phyloP scores from a whole-genome alignment of 257 asterid genomes.

The Parsonsia alboflavescens region DNA sequence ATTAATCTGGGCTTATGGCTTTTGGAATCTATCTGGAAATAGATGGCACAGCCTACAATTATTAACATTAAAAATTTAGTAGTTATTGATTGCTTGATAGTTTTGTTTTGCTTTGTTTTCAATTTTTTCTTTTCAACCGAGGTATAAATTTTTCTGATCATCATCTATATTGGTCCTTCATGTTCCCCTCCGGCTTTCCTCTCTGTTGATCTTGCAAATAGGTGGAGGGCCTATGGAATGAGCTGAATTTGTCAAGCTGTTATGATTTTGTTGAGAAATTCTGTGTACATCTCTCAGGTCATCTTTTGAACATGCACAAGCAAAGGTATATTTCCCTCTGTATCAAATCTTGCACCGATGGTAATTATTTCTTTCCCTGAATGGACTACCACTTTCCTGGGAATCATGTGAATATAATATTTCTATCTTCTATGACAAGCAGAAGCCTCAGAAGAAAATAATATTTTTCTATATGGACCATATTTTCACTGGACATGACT shows the following conservation, averaged over 20 bases:
- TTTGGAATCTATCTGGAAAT: background rate
- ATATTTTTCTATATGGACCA: too few relatives aligned
- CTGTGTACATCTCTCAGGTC: conserved; percentile 36
- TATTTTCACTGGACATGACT: too few relatives aligned
- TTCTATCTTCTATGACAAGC: background rate
- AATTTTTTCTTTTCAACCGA: too few relatives aligned
- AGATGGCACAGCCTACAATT: background rate
- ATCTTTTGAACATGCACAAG: conserved; percentile 54
- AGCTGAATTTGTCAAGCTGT: conserved; percentile 51
- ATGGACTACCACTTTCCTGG: background rate
- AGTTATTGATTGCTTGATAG: too few relatives aligned
- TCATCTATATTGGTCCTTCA: background rate
- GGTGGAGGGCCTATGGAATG: conserved; percentile 75
- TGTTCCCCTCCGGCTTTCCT: background rate
- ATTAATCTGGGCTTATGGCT: background rate
- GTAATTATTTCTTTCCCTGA: background rate
- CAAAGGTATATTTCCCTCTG: conserved; percentile 34
- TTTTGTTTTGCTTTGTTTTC: too few relatives aligned
- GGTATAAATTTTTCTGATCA: background rate
- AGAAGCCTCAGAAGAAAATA: background rate
- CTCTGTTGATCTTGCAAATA: conserved; percentile 25
- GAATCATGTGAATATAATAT: conserved; percentile 1
- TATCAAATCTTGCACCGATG: background rate
- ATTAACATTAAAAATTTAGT: background rate
- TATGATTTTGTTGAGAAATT: conserved; percentile 60